Evolutionary conservation across 2,329 filamentous ascomycete species (phyloP).

Genomic region (Trichoderma atrobrunneum): DNA sequence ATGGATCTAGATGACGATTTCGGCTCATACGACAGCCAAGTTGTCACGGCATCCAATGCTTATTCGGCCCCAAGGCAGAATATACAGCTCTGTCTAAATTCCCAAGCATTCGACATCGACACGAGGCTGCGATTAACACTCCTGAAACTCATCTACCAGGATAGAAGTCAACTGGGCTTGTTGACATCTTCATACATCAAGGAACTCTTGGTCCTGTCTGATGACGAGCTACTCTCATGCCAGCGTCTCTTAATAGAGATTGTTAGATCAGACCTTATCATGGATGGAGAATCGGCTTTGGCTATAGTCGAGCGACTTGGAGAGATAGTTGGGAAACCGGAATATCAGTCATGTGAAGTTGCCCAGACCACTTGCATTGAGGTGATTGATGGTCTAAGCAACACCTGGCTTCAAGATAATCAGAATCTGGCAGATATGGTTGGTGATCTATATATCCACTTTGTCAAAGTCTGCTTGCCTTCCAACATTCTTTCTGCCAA

Average conservation of each 20-base stretch:
- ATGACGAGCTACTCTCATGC: constrained; percentile 55
- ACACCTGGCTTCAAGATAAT: constrained; percentile 60
- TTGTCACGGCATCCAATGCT: constrained; percentile 36
- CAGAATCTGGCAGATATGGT: constrained; percentile 63
- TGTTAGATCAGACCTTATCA: constrained; percentile 52
- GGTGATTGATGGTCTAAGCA: constrained; percentile 61
- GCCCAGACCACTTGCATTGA: constrained; percentile 66
- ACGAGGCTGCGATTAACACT: constrained; percentile 47
- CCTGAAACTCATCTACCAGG: constrained; percentile 42
- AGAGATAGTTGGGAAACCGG: constrained; percentile 51
- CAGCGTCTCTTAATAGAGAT: constrained; percentile 50
- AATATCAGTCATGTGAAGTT: constrained; percentile 71
- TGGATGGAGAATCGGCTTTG: constrained; percentile 45
- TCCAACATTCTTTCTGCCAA: constrained; percentile 67
- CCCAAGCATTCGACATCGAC: constrained; percentile 47
- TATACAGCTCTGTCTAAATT: constrained; percentile 40
- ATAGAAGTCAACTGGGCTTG: constrained; percentile 45
- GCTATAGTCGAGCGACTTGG: constrained; percentile 51
- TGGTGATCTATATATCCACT: constrained; percentile 75
- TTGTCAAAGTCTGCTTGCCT: constrained; percentile 64
- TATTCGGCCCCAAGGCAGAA: constrained; percentile 48
- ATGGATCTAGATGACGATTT: constrained; percentile 69
- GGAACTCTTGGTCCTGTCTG: constrained; percentile 45
- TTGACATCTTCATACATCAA: constrained; percentile 52
- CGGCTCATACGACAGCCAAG: constrained; percentile 56